These are phyloP conservation scores for Beta lomatogona DNA, from an alignment of 179 eudicot species.

Conservation along the genomic window DNA sequence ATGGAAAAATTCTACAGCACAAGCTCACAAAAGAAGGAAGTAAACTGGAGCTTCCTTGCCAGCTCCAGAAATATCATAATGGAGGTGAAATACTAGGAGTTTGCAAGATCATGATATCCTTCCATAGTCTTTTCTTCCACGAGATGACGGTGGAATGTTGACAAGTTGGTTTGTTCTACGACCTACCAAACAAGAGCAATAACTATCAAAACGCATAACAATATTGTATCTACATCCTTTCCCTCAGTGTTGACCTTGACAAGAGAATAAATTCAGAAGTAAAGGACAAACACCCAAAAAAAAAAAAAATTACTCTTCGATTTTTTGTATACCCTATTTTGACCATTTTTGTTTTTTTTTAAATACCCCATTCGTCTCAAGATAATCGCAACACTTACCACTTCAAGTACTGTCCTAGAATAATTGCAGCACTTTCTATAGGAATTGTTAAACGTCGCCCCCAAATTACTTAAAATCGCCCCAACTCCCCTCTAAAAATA, in stretches of 20 bases:
- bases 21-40: slow-evolving; percentile 27
- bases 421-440: too few relatives aligned
- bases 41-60: slow-evolving; percentile 22
- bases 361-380: too few relatives aligned
- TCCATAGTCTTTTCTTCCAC: slow-evolving; percentile 78
- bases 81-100: slow-evolving; percentile 6
- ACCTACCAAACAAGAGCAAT: slow-evolving; percentile 51
- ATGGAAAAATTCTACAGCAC: slow-evolving; percentile 31
- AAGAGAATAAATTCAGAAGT: too few relatives aligned
- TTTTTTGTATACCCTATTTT: too few relatives aligned
- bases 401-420: too few relatives aligned
- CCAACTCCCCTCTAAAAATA: too few relatives aligned
- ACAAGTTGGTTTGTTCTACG: slow-evolving; percentile 57
- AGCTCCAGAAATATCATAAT: slow-evolving; percentile 19
- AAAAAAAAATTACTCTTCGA: too few relatives aligned
- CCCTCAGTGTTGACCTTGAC: neutral
- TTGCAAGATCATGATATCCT: slow-evolving; percentile 52
- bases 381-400: too few relatives aligned
- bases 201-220: slow-evolving; percentile 7
- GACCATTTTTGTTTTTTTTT: too few relatives aligned
- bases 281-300: too few relatives aligned
- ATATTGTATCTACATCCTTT: neutral
- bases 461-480: too few relatives aligned
- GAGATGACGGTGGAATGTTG: slow-evolving; percentile 65
- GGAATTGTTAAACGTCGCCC: too few relatives aligned